Conservation (phyloP, 768 basidiomycete species). For the Suillus americanus region DNA sequence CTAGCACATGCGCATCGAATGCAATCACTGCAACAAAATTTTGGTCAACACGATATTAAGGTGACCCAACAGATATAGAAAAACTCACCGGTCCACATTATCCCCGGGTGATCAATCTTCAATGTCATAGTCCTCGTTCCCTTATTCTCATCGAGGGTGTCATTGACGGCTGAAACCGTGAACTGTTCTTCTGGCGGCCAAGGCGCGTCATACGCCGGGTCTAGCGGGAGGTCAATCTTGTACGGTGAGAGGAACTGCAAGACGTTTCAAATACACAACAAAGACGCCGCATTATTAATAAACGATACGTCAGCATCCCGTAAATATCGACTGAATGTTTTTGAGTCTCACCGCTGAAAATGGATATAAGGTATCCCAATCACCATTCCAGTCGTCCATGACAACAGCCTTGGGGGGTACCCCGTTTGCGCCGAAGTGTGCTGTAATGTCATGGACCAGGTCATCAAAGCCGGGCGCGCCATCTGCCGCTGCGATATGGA, state of each 20-base stretch:
- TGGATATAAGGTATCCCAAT: conserved; percentile 88
- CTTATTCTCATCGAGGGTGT: conserved; percentile 49
- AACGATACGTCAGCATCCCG: conserved; percentile 4
- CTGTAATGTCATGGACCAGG: conserved; percentile 61
- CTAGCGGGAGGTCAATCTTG: conserved; percentile 64
- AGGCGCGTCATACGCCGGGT: conserved; percentile 49
- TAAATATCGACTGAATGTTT: neutral
- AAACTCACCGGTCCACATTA: conserved; percentile 80
- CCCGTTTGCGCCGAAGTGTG: conserved; percentile 52
- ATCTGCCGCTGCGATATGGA: conserved; percentile 84
- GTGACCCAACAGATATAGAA: conserved; percentile 1
- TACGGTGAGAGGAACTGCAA: conserved; percentile 80
- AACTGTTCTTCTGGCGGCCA: conserved; percentile 46
- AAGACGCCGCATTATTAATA: neutral
- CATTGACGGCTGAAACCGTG: conserved; percentile 56
- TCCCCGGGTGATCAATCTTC: conserved; percentile 70
- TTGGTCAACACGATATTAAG: neutral
- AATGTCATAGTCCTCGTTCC: conserved; percentile 71
- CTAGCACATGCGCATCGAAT: conserved; percentile 86
- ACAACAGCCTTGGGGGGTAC: conserved; percentile 43
- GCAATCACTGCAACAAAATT: conserved; percentile 58
- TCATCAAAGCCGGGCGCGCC: conserved; percentile 71
- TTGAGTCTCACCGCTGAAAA: conserved; percentile 62
- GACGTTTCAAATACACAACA: neutral
- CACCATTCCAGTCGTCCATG: conserved; percentile 77